Evolutionary conservation across 2,329 filamentous ascomycete genomes (phyloP).

Genomic region (Mycogone perniciosa): DNA sequence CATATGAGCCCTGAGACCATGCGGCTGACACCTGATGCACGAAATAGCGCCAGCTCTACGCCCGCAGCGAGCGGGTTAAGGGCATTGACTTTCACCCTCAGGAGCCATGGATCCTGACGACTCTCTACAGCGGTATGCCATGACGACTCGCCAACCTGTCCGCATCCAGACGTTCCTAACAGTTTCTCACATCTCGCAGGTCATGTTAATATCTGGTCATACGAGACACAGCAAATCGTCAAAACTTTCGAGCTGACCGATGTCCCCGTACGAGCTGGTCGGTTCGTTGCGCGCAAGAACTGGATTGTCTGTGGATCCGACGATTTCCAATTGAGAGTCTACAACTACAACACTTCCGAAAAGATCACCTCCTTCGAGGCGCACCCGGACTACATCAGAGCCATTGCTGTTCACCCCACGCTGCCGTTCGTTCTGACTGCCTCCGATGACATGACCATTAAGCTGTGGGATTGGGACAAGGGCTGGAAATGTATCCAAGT

Average conservation of each 20-base stretch:
- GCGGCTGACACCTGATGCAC: not conserved
- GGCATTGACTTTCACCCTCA: conserved; percentile 95
- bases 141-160: not conserved
- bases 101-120: conserved; percentile 95
- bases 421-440: conserved; percentile 95
- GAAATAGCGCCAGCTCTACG: conserved; percentile 45
- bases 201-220: conserved; percentile 99
- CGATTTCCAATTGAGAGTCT: conserved; percentile 80
- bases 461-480: conserved; percentile 98
- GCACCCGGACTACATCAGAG: conserved; percentile 96
- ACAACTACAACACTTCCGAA: conserved; percentile 99
- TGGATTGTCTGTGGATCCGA: conserved; percentile 97
- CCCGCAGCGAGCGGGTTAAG: conserved; percentile 92
- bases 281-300: conserved; percentile 96
- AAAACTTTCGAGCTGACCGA: conserved; percentile 99
- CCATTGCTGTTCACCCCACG: conserved; percentile 90
- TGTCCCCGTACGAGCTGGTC: conserved; percentile 92
- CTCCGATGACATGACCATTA: conserved; percentile 97
- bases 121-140: conserved; percentile 80
- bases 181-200: conserved; percentile 43
- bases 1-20: not conserved
- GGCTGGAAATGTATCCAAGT: conserved; percentile 96
- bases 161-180: not conserved
- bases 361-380: conserved; percentile 97
- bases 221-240: conserved; percentile 92